Base-by-base conservation (phyloP, 345 rosid species). In the Rhodomyrtus tomentosa region DNA sequence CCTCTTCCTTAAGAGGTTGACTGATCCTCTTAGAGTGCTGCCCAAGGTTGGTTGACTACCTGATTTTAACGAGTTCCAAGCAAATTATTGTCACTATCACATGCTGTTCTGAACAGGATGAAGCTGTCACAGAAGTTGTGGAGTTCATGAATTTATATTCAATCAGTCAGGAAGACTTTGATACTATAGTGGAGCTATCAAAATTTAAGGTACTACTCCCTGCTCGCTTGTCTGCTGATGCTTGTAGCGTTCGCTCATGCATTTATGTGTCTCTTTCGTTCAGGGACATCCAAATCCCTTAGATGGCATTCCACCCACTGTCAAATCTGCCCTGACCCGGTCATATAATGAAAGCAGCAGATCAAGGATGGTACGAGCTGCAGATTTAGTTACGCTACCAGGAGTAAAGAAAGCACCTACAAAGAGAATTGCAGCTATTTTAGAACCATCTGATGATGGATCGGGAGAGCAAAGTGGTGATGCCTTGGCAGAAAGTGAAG, bases 121-220 rank as follows among this genome's bases (percentile, higher is more conserved):
- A 95, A 91, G 99, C 98, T 82, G 96, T 95, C 85, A 73, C 91
- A 84, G 90, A 95, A 87, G 98, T 95, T 86, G 94, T 95, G 87
- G 95, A 94, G 86, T 93, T 94, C 89, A 95, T 97, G 98, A 93
- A 93, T 92, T 84, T 86, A 4, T 97, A 97, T 91, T 97, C 98
- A 72, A 93, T 97, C 82, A 92, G 90, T 89, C 98, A 94, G 93
- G 98, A 95, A 86, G 98, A 97, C 90, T 91, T 88, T 82, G 98
- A 95, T 87, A 95, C 96, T 24, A 83, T 95, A 16, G 88, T 93
- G 79, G 99, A 94, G 87, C 85, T 97, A 86, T 92, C 96, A 29
- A 95, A 97, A 84, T 97, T 91, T 90, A 92, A 94, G 98, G 99
- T 92, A 88, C 62, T 68, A 42, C 36, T 36, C 36, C 45, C 79